Percentiles rank a stretch among this genome's conserved stretches.
These are phyloP conservation scores for Yamadazyma epiphylla DNA, from an alignment of 1,139 yeast species.

Conservation along the genomic window DNA sequence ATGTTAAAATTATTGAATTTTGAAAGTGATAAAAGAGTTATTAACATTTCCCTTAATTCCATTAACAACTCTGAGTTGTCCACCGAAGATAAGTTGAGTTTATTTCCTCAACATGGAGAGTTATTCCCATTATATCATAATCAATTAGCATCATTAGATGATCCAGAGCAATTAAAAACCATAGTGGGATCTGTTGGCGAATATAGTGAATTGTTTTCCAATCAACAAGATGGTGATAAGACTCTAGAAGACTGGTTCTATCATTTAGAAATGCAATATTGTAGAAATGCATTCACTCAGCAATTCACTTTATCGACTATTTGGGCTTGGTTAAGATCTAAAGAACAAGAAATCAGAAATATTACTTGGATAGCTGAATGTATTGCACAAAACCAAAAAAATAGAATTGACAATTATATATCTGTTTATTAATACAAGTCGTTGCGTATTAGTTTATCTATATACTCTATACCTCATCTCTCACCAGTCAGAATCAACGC, in stretches of 20 bases:
- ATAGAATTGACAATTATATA: slow-evolving; percentile 73
- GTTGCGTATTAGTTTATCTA: background rate
- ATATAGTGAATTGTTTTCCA: slow-evolving; percentile 67
- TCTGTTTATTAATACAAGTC: slow-evolving; percentile 49
- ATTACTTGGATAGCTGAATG: slow-evolving; percentile 99
- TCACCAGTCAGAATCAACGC: too few species aligned
- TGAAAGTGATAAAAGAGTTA: slow-evolving; percentile 94
- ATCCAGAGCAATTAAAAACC: slow-evolving; percentile 75
- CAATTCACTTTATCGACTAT: slow-evolving; percentile 88
- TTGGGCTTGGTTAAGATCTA: slow-evolving; percentile 96
- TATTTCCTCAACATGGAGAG: slow-evolving; percentile 79
- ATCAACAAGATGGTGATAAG: slow-evolving; percentile 46
- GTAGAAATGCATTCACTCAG: slow-evolving; percentile 92
- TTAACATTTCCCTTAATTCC: slow-evolving; percentile 88
- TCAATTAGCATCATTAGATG: slow-evolving; percentile 73
- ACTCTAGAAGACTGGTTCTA: slow-evolving; percentile 92
- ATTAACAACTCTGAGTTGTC: slow-evolving; percentile 72
- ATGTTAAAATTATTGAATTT: slow-evolving; percentile 76
- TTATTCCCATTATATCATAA: slow-evolving; percentile 73
- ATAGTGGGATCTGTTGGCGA: slow-evolving; percentile 73
- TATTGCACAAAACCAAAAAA: slow-evolving; percentile 83
- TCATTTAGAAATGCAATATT: slow-evolving; percentile 84
- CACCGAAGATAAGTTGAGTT: slow-evolving; percentile 60
- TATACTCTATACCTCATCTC: too few species aligned
- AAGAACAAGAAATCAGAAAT: slow-evolving; percentile 95